Evolutionary conservation across 352 stramenopile species (phyloP), one percentile per base, ranked within the genome.

Genomic region (Phytophthora tubulina): DNA sequence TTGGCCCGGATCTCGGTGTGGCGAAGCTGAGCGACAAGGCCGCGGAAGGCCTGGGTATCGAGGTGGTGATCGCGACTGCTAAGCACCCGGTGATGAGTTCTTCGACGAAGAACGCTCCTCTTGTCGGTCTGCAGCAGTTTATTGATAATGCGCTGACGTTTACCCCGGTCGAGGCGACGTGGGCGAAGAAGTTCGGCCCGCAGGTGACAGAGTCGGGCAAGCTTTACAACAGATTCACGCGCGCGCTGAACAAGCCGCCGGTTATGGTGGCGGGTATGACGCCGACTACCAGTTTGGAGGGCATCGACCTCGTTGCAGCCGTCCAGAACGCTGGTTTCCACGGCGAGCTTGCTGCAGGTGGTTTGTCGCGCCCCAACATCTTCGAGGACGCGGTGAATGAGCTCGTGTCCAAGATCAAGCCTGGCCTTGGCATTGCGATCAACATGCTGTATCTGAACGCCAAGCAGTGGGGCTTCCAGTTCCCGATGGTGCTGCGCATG

Each of bases 391-490:
- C 75, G 10, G 81, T 97, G 61, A 73, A 70, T 9, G 78, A 93
- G 46, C 79, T 96, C 15, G 78, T 91, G 8, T 80, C 66, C 33
- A 94, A 94, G 78, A 75, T 95, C 49, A 83, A 85, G 32, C 87
- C 89, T 11, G 91, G 89, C 14, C 68, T 82, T 32, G 89, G 87
- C 30, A 86, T 97, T 56, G 73, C 81, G 33, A 90, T 96, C 63
- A 96, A 96, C 78, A 92, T 97, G 89, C 67, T 97, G 15, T 96
- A 96, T 68, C 52, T 97, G 39, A 97, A 97, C 75, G 79, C 86
- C 14, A 93, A 94, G 75, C 89, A 95, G 68, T 96, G 89, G 91
- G 87, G 79, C 1, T 96, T 97, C 74, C 91, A 96, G 78, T 96
- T 96, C 72, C 89, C 89, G 10, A 90, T 94, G 84, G 87, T 96